A percentile compares a stretch with the other conserved stretches of the same genome.
Evolutionary conservation across 2,329 filamentous ascomycete species (phyloP).

Genomic region (Apiospora kogelbergensis): DNA sequence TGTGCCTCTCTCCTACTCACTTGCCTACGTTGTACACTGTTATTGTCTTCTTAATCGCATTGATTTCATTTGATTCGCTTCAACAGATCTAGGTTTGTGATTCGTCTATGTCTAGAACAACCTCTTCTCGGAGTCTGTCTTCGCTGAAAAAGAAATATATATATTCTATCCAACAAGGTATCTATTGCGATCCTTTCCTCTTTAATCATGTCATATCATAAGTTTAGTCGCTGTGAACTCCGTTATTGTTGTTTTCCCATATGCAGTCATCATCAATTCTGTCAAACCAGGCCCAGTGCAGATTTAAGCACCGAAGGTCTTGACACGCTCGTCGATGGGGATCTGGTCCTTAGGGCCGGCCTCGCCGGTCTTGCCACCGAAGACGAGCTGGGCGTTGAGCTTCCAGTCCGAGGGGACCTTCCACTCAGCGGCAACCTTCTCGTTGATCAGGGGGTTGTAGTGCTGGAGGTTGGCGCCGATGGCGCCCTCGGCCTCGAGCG

Average conservation of each 20-base stretch:
- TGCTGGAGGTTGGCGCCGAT: constrained; percentile 9
- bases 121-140: neutral
- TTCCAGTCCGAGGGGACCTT: constrained; percentile 70
- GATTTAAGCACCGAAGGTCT: constrained; percentile 57
- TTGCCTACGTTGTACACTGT: neutral
- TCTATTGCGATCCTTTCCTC: neutral
- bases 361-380: constrained; percentile 63
- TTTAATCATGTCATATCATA: constrained; percentile 5
- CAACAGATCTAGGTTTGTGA: neutral
- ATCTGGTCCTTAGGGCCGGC: constrained; percentile 64
- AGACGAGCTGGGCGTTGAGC: constrained; percentile 81
- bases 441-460: constrained; percentile 80
- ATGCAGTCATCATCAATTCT: constrained; percentile 12
- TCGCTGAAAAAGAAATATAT: neutral
- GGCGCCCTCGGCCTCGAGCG: constrained; percentile 73
- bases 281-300: neutral
- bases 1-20: neutral
- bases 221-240: neutral
- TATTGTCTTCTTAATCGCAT: neutral
- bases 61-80: neutral
- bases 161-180: neutral
- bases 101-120: neutral
- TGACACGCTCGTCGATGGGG: constrained; percentile 66
- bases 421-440: constrained; percentile 68
- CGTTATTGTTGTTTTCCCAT: neutral